phyloP scores from a whole-genome alignment of 106 monocot genomes.

The Phalaenopsis aphrodite region DNA sequence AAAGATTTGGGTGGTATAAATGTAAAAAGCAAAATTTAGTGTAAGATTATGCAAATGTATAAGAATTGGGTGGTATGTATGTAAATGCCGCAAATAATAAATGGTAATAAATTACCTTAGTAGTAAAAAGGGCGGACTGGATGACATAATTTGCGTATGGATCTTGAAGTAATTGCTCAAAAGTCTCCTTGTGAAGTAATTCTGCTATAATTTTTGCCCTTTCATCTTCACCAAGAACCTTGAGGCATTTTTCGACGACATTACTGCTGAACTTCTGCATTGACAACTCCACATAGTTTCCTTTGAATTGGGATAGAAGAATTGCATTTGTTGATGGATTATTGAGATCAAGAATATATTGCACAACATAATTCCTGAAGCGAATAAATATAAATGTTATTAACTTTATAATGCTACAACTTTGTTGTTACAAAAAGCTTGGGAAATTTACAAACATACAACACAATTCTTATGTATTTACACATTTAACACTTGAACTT shows the following conservation, averaged over 20 bases:
- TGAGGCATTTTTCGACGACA: conserved; percentile 89
- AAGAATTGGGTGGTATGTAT: no score
- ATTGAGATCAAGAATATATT: conserved; percentile 52
- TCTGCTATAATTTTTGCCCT: conserved; percentile 45
- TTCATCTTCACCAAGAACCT: conserved; percentile 30
- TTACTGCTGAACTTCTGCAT: conserved; percentile 86
- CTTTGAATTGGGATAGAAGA: conserved; percentile 42
- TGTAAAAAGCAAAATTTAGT: no score
- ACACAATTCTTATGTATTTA: no score
- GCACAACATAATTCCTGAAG: conserved; percentile 86
- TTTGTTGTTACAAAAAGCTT: no score
- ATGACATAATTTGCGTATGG: conserved; percentile 93
- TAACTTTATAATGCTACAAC: no score
- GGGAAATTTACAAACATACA: no score
- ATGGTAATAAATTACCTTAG: conserved; percentile 39
- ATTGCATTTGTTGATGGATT: conserved; percentile 23
- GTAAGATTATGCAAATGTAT: no score
- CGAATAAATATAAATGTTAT: no score
- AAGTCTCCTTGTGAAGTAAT: conserved; percentile 38
- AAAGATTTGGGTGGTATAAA: no score
- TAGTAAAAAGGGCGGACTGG: conserved; percentile 47
- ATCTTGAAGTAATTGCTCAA: conserved; percentile 73
- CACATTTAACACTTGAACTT: no score
- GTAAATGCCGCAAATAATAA: background rate
- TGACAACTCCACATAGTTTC: conserved; percentile 51